Conservation (phyloP, 208 protist species). For the Novymonas esmeraldas region DNA sequence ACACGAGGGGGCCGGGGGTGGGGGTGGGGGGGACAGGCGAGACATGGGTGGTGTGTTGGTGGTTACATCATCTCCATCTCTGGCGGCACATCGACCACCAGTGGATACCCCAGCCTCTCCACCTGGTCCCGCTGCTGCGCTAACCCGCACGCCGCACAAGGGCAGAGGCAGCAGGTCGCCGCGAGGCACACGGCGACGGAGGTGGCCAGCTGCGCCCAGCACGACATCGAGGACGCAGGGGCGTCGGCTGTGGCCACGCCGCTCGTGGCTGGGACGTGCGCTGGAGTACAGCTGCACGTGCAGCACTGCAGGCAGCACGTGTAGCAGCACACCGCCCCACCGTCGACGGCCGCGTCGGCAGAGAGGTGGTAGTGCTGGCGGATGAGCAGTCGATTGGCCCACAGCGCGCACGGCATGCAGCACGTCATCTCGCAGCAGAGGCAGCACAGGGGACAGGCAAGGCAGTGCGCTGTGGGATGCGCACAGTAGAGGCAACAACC, state of each 20-base stretch:
- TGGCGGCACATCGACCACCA: slow-evolving; percentile 25
- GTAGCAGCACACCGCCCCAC: slow-evolving; percentile 36
- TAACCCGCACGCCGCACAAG: slow-evolving; percentile 39
- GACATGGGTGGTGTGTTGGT: not conserved
- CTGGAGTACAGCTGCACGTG: slow-evolving; percentile 10
- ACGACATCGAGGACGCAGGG: slow-evolving; percentile 17
- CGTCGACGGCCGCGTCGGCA: slow-evolving; percentile 33
- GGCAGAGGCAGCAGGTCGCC: slow-evolving; percentile 42
- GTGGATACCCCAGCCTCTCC: slow-evolving; percentile 40
- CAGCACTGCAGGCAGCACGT: slow-evolving; percentile 32
- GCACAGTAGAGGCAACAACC: slow-evolving; percentile 33
- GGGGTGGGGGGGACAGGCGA: not conserved
- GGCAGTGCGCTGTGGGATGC: slow-evolving; percentile 38
- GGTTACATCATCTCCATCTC: slow-evolving; percentile 31
- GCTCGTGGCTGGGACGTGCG: not conserved
- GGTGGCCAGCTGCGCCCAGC: slow-evolving; percentile 32
- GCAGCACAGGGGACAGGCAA: slow-evolving; percentile 36
- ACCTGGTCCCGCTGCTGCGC: slow-evolving; percentile 55
- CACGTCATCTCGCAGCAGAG: slow-evolving; percentile 46
- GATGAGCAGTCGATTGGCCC: slow-evolving; percentile 51
- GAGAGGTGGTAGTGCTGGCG: slow-evolving; percentile 53
- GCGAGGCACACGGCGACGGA: slow-evolving; percentile 31
- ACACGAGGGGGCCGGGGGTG: not conserved
- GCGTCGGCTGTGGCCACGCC: not conserved
- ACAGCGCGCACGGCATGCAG: slow-evolving; percentile 51